Conservation (phyloP, 2,329 filamentous ascomycete genomes). For the Fusarium odoratissimum region DNA sequence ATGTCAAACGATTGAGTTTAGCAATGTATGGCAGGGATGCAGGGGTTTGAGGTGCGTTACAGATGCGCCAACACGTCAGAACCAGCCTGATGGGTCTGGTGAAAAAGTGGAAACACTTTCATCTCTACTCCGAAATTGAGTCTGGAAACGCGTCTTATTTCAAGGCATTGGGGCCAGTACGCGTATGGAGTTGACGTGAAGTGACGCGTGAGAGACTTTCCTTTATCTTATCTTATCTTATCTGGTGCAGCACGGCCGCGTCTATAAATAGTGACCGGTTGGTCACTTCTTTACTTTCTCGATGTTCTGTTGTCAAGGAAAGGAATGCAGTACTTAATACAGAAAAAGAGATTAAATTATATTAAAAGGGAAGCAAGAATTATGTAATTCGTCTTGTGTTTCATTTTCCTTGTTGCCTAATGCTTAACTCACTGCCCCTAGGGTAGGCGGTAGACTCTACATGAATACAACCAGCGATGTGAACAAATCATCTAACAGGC, state of each 20-base stretch:
- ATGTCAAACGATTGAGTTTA: neutral
- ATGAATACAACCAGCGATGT: neutral
- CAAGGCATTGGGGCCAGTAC: fast-evolving
- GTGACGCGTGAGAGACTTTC: too few species aligned
- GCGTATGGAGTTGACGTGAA: neutral
- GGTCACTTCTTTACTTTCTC: neutral
- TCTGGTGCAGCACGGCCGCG: neutral
- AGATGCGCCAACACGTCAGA: neutral
- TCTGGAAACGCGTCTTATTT: neutral
- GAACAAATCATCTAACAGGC: fast-evolving
- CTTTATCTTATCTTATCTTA: neutral
- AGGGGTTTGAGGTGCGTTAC: neutral
- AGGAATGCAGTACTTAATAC: neutral
- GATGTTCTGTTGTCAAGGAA: fast-evolving
- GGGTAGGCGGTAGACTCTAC: neutral
- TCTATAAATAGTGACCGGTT: neutral
- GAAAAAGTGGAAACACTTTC: neutral
- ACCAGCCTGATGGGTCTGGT: neutral
- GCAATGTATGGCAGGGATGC: neutral
- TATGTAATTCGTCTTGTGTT: neutral
- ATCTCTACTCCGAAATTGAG: neutral
- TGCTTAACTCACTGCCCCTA: fast-evolving
- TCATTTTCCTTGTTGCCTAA: fast-evolving
- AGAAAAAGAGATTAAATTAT: neutral
- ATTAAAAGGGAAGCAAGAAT: fast-evolving